Conservation (phyloP, 768 basidiomycete species). For the Cyathus striatus region DNA sequence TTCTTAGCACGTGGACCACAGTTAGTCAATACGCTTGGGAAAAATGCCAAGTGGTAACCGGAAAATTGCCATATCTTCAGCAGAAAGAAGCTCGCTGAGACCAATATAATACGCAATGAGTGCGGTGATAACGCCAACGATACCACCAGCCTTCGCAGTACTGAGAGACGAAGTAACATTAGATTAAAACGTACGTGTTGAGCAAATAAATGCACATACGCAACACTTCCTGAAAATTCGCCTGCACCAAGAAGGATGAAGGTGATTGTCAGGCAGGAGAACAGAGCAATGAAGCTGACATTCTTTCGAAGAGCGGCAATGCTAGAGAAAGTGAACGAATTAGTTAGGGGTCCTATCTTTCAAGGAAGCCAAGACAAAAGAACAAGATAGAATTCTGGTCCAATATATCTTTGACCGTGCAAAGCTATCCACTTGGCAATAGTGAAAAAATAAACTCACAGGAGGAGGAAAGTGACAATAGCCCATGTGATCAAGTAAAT, state of each 20-base stretch:
- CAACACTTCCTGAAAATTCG: conserved; percentile 20
- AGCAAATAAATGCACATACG: conserved; percentile 17
- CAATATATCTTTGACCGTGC: too few relatives aligned
- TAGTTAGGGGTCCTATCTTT: too few relatives aligned
- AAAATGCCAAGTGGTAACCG: conserved; percentile 39
- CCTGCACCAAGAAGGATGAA: conserved; percentile 38
- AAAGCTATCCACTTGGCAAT: background rate
- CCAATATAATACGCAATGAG: conserved; percentile 46
- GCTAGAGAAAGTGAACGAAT: too few relatives aligned
- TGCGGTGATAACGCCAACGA: conserved; percentile 37
- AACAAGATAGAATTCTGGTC: too few relatives aligned
- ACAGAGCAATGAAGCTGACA: conserved; percentile 31
- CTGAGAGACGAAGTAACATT: conserved; percentile 12
- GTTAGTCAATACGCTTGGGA: conserved; percentile 16
- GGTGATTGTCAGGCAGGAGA: conserved; percentile 31
- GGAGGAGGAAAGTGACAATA: conserved; percentile 61
- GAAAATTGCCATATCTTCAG: conserved; percentile 32
- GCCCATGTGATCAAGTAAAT: conserved; percentile 76
- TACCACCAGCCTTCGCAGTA: conserved; percentile 37
- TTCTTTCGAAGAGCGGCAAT: conserved; percentile 33
- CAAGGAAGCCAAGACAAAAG: too few relatives aligned
- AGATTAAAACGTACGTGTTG: background rate
- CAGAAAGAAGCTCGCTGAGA: conserved; percentile 34
- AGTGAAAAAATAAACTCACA: conserved; percentile 36
- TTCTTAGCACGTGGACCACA: too few relatives aligned